Evolutionary conservation across 441 rosid genomes (phyloP).

Genomic region (Eutrema salsugineum): DNA sequence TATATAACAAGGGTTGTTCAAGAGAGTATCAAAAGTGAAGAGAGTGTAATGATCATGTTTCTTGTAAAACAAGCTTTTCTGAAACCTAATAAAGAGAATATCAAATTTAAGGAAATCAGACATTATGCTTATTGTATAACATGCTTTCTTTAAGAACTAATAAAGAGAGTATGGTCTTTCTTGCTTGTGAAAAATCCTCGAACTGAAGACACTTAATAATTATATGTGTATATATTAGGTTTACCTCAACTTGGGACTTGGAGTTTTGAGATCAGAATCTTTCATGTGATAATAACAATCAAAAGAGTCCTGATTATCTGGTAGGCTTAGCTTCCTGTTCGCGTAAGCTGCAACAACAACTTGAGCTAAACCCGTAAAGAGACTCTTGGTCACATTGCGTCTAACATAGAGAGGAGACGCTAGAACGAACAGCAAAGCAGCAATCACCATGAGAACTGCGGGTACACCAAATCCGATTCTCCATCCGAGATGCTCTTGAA

Average conservation of each 20-base stretch:
- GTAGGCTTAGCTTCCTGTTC: constrained; percentile 53
- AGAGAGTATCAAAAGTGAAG: background rate
- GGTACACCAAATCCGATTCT: constrained; percentile 76
- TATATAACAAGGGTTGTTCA: background rate
- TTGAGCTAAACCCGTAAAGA: constrained; percentile 64
- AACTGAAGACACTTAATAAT: background rate
- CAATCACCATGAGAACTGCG: constrained; percentile 56
- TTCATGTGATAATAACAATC: constrained; percentile 44
- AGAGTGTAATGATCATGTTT: background rate
- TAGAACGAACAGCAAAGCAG: constrained; percentile 50
- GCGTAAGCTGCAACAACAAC: constrained; percentile 59
- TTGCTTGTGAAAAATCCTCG: background rate
- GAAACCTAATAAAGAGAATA: constrained; percentile 21
- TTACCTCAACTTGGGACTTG: constrained; percentile 58
- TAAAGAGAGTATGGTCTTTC: background rate
- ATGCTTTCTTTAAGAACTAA: background rate
- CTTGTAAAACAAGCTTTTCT: constrained; percentile 55
- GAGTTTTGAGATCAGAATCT: constrained; percentile 37
- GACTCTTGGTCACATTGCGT: constrained; percentile 47
- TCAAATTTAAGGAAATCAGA: constrained; percentile 5
- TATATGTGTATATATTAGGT: background rate
- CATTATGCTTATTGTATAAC: background rate
- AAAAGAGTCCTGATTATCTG: constrained; percentile 33
- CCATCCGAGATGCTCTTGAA: constrained; percentile 79
- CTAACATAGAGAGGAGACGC: constrained; percentile 63